These are phyloP conservation scores for Paracorniculantispora psalliotae DNA, from an alignment of 2,329 filamentous ascomycete species.

Conservation along the genomic window DNA sequence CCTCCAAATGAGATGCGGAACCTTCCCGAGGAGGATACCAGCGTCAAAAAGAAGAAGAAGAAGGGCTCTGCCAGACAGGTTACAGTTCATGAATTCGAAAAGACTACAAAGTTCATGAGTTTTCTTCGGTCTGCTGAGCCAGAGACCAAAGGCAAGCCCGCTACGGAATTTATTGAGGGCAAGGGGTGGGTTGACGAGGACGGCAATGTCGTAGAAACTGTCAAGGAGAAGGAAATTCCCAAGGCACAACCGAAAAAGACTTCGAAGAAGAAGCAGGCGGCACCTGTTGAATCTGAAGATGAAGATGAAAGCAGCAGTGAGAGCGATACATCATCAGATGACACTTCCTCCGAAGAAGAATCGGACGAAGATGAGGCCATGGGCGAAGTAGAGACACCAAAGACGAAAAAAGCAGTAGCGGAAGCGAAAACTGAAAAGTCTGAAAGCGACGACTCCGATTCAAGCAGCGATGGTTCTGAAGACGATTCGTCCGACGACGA, in stretches of 20 bases:
- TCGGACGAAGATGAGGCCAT: conserved; percentile 16
- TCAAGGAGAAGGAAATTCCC: conserved; percentile 32
- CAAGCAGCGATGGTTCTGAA: conserved; percentile 23
- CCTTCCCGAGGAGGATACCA: conserved; percentile 34
- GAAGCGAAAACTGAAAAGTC: conserved; percentile 20
- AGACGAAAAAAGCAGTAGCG: conserved; percentile 19
- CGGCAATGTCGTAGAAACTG: conserved; percentile 67
- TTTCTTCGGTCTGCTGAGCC: conserved; percentile 60
- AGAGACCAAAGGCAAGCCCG: conserved; percentile 30
- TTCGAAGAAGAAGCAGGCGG: conserved; percentile 18
- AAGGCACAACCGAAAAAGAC: conserved; percentile 22
- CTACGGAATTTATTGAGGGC: conserved; percentile 68
- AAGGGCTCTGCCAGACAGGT: conserved; percentile 48
- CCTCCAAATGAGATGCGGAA: conserved; percentile 45
- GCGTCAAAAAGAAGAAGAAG: conserved; percentile 58
- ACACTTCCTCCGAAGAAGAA: conserved; percentile 20
- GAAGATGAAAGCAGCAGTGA: conserved; percentile 35
- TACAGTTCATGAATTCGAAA: conserved; percentile 84
- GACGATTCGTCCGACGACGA: conserved; percentile 17
- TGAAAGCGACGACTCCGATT: not conserved
- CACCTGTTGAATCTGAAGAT: conserved; percentile 20
- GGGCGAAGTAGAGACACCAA: conserved; percentile 14
- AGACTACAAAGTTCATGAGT: conserved; percentile 73
- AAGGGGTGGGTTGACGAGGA: conserved; percentile 82
- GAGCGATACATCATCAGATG: conserved; percentile 31